Base-by-base conservation (phyloP, 2,329 filamentous ascomycete genomes). In the Xylaria digitata region DNA sequence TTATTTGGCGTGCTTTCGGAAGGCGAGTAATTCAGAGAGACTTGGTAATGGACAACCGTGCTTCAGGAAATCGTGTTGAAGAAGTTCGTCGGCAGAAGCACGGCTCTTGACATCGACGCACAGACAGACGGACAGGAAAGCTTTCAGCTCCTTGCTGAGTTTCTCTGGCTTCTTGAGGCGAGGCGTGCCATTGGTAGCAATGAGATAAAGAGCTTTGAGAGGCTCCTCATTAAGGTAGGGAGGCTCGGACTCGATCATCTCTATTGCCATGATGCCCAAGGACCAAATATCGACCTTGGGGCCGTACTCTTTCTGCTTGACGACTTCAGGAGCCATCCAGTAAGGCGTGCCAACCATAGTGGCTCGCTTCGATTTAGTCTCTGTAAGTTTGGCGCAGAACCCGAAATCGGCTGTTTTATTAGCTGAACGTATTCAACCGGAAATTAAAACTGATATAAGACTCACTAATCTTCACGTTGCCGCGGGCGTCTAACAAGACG, bases 281-380 rank as follows among this genome's bases (percentile, higher is more conserved):
- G 94, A 97, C 96, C 96, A 99, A 77, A 98, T 97, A 78, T 99
- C 96, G 70, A 98, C 96, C 85, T 98, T 98, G 77, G 92, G 92
- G 45, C 95, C 96, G 76, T 99, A 99, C 80, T 97, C 95, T 84
- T 98, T 98, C 80, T 98, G 96, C 84, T 98, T 98, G 78, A 99
- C 96, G 50, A 99, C 96, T 81, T 99, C 96, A 43, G 96, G 96
- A 8, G 96, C 96, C 96, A 99, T 99, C 96, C 96, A 99, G 85
- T 98, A 99, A 17, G 96, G 96, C 40, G 96, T 99, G 71, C 96
- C 96, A 62, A 99, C 96, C 96, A 99, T 98, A 65, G 96, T 99
- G 49, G 95, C 94, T 80, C 96, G 94, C 86, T 99, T 98, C 74
- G 89, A 96, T 82, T 97, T 97, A 71, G 94, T 91, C 78, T 98